Base-by-base conservation (phyloP, 2,329 filamentous ascomycete species). In the Grosmannia penicillata region DNA sequence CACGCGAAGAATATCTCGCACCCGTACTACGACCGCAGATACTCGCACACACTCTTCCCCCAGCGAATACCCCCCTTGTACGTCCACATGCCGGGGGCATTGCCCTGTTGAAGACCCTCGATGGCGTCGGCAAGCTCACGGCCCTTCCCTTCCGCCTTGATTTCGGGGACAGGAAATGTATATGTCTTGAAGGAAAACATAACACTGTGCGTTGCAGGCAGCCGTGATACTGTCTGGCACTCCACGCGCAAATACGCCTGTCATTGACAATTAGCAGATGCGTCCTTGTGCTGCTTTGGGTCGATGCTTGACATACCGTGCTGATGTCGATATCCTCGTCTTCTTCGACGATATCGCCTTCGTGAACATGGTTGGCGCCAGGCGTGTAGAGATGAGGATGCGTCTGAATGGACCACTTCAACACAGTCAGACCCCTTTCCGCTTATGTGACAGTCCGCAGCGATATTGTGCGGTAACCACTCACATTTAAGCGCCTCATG, bases 151-250 rank as follows among this genome's bases (percentile, higher is more conserved):
- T 72, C 68, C 0, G 50, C 56, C 45, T 64, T 70, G 47, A 73
- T 58, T 4, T 68, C 57, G 8, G 50, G 43, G 0, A 73, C 42
- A 0, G 63, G 60, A 36, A 70, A 71, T 14, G 70, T 41, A 41
- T 70, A 70, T 0, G 68, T 71, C 53, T 72, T 72, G 56, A 73
- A 70, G 9, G 66, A 67, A 49, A 73, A 73, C 11, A 72, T 48
- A 2, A 72, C 50, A 1, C 63, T 62, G 3, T 50, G 49, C 0
- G 62, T 66, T 40, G 56, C 47, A 1, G 68, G 68, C 8, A 73
- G 55, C 2, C 68, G 58, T 2, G 58, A 66, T 23, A 72, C 45
- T 0, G 66, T 68, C 47, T 74, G 69, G 13, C 70, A 54, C 49
- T 75, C 68, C 23, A 65, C 60, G 21, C 66, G 57, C 6, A 66